These are phyloP conservation scores for Coemansia sp. DNA, from an alignment of 192 early-diverging fungal species.

Conservation along the genomic window DNA sequence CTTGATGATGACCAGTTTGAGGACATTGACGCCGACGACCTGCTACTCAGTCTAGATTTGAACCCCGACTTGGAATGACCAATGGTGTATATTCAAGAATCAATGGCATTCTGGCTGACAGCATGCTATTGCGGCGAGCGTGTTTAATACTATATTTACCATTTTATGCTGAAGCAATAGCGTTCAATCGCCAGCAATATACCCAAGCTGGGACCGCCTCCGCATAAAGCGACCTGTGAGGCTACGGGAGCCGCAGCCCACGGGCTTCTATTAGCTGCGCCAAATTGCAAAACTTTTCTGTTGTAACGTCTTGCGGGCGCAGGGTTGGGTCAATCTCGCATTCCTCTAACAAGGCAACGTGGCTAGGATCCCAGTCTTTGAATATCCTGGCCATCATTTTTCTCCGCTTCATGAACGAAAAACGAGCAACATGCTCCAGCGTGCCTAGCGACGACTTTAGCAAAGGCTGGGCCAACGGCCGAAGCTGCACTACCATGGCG, in stretches of 20 bases:
- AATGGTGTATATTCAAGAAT: too few species aligned
- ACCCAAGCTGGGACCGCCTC: too few species aligned
- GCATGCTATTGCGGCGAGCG: too few species aligned
- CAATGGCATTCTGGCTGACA: too few species aligned
- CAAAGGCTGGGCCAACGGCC: constrained; percentile 45
- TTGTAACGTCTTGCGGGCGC: constrained; percentile 62
- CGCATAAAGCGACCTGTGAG: too few species aligned
- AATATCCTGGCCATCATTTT: constrained; percentile 63
- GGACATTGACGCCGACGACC: constrained; percentile 42
- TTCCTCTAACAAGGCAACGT: constrained; percentile 47
- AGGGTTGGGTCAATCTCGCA: constrained; percentile 54
- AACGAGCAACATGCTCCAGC: constrained; percentile 60
- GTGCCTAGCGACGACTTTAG: constrained; percentile 50
- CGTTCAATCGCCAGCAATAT: too few species aligned
- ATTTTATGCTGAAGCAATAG: too few species aligned
- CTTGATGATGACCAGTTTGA: constrained; percentile 37
- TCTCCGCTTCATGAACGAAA: constrained; percentile 64
- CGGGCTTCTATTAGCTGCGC: constrained; percentile 52
- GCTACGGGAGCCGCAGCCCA: constrained; percentile 29
- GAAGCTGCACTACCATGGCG: constrained; percentile 67
- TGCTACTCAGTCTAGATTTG: constrained; percentile 47
- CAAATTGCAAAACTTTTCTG: constrained; percentile 56
- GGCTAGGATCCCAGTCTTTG: constrained; percentile 50
- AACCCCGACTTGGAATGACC: constrained; percentile 48
- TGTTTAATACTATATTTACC: too few species aligned